phyloP scores from a whole-genome alignment of 805 yeast genomes.

The Barnettozyma wickerhamii region DNA sequence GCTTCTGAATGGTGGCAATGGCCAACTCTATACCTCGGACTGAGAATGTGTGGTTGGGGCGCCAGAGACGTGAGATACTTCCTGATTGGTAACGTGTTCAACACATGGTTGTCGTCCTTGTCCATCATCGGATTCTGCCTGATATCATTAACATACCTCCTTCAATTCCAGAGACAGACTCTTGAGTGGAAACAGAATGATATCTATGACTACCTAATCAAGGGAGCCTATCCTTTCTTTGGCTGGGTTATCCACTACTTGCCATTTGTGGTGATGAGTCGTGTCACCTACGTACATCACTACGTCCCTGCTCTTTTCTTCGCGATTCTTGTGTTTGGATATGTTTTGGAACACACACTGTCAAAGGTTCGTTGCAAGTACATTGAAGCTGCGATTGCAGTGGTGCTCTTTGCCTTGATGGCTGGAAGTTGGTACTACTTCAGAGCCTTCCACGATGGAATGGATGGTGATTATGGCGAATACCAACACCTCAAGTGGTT shows the following conservation, averaged over 20 bases:
- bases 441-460: conserved; percentile 75
- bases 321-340: conserved; percentile 67
- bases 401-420: conserved; percentile 44
- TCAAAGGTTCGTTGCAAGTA: conserved; percentile 19
- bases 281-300: conserved; percentile 96
- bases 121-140: conserved; percentile 48
- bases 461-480: conserved; percentile 51
- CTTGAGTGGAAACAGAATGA: conserved; percentile 38
- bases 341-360: conserved; percentile 26
- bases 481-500: conserved; percentile 51
- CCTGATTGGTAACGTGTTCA: conserved; percentile 69
- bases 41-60: conserved; percentile 74
- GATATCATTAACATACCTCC: conserved; percentile 34
- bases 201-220: conserved; percentile 43
- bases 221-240: conserved; percentile 79
- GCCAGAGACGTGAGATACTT: conserved; percentile 53
- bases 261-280: conserved; percentile 90
- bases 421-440: conserved; percentile 55
- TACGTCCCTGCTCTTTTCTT: conserved; percentile 93
- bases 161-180: conserved; percentile 70
- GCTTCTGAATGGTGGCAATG: conserved; percentile 82
- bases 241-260: conserved; percentile 89
- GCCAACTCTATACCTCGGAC: conserved; percentile 71
- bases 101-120: conserved; percentile 68
- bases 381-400: conserved; percentile 35